These are phyloP conservation scores for Ustilago crameri DNA, from an alignment of 1,284 basidiomycete species.

Conservation along the genomic window DNA sequence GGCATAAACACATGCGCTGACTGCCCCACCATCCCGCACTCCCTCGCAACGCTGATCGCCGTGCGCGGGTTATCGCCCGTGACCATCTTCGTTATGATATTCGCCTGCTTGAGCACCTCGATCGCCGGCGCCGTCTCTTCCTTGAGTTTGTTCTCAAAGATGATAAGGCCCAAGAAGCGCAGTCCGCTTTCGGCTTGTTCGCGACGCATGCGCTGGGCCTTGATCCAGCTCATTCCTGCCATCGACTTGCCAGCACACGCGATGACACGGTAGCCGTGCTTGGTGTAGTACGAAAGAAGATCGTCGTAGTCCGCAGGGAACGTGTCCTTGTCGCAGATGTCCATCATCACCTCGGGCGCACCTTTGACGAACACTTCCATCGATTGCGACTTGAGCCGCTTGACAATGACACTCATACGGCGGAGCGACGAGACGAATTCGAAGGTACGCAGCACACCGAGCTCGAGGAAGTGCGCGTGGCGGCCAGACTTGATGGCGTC, in stretches of 20 bases:
- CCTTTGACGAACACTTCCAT: conserved; percentile 99
- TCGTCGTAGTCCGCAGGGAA: conserved; percentile 93
- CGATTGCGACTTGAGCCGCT: conserved; percentile 87
- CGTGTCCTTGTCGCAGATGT: conserved; percentile 76
- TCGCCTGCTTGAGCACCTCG: conserved; percentile 85
- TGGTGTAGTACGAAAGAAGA: conserved; percentile 94
- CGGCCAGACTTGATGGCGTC: conserved; percentile 84
- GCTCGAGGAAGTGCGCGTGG: conserved; percentile 93
- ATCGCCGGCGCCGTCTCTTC: conserved; percentile 91
- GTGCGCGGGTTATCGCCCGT: conserved; percentile 98
- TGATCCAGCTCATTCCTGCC: conserved; percentile 93
- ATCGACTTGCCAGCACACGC: conserved; percentile 97
- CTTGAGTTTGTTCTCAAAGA: conserved; percentile 99
- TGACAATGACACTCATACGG: conserved; percentile 97
- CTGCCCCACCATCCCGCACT: conserved; percentile 89
- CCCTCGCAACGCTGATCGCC: conserved; percentile 94
- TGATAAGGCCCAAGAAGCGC: conserved; percentile 92
- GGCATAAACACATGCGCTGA: conserved; percentile 93
- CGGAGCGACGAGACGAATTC: conserved; percentile 94
- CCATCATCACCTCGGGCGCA: conserved; percentile 95
- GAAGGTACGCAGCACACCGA: conserved; percentile 91
- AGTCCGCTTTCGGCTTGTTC: conserved; percentile 93
- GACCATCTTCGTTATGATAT: conserved; percentile 95
- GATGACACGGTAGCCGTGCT: conserved; percentile 96
- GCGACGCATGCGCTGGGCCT: conserved; percentile 93